These are phyloP conservation scores for Papiliotrema fonsecae DNA, from an alignment of 1,284 basidiomycete genomes.

Conservation along the genomic window DNA sequence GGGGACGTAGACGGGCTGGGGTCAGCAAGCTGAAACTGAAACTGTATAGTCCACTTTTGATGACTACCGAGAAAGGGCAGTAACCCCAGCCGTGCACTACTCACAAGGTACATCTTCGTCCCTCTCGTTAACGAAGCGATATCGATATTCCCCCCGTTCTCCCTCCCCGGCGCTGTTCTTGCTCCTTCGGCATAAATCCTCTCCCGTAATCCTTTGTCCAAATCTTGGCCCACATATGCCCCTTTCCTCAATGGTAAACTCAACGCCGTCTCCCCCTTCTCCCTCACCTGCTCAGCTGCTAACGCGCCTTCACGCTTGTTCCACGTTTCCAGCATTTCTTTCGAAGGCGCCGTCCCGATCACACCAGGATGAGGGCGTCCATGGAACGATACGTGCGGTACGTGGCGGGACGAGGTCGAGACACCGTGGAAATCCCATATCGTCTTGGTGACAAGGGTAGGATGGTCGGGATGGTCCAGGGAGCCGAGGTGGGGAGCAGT, in stretches of 20 bases:
- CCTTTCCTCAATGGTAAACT: conserved; percentile 59
- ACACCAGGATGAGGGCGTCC: conserved; percentile 72
- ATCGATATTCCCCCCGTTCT: conserved; percentile 78
- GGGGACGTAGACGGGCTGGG: conserved; percentile 63
- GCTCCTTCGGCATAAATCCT: conserved; percentile 66
- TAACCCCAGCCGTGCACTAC: no score
- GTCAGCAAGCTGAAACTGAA: neutral
- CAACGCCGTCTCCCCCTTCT: neutral
- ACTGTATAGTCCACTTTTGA: no score
- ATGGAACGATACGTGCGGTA: conserved; percentile 72
- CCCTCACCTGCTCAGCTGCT: conserved; percentile 62
- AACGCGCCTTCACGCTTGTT: conserved; percentile 64
- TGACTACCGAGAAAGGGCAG: no score
- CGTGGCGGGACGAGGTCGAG: conserved; percentile 65
- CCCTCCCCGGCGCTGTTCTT: conserved; percentile 67
- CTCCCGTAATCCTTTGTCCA: conserved; percentile 52
- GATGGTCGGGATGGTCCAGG: conserved; percentile 44
- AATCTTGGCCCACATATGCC: conserved; percentile 61
- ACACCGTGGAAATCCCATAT: conserved; percentile 73
- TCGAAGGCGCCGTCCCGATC: conserved; percentile 68
- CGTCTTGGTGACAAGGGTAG: conserved; percentile 60
- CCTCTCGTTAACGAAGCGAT: conserved; percentile 66
- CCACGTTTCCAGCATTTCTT: conserved; percentile 67
- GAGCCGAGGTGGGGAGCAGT: conserved; percentile 19
- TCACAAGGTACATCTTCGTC: conserved; percentile 18